These are phyloP conservation scores for Plasmodium gallinaceum DNA, from an alignment of 169 alveolate species.

Conservation along the genomic window DNA sequence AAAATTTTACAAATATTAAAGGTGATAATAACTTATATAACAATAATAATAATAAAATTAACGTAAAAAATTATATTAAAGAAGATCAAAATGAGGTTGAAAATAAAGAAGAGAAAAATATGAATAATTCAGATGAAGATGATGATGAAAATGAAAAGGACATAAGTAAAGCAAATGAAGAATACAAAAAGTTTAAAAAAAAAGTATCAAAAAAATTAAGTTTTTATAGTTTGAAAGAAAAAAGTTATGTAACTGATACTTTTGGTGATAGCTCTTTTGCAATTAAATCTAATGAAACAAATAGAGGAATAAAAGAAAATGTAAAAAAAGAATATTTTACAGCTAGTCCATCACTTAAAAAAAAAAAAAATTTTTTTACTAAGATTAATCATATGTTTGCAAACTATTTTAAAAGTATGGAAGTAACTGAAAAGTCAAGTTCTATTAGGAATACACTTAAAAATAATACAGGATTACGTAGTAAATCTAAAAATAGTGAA, in stretches of 20 bases:
- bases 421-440: not conserved
- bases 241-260: not conserved
- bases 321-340: constrained; percentile 41
- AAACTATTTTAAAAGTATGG: constrained; percentile 34
- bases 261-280: constrained; percentile 21
- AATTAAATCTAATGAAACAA: constrained; percentile 28
- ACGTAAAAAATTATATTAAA: not conserved
- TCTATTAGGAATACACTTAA: not conserved
- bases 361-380: constrained; percentile 28
- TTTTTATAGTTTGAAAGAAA: constrained; percentile 52
- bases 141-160: not conserved
- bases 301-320: constrained; percentile 1
- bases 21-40: not conserved
- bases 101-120: not conserved
- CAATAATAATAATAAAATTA: no score
- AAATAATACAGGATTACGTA: not conserved
- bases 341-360: constrained; percentile 21
- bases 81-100: not conserved
- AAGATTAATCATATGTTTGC: constrained; percentile 20
- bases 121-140: not conserved
- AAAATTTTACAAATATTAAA: not conserved
- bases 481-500: constrained; percentile 5
- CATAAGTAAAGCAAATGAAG: not conserved
- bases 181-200: not conserved
- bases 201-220: constrained; percentile 34